Evolutionary conservation across 2,329 filamentous ascomycete species (phyloP).

Genomic region (Emericellopsis atlantica): DNA sequence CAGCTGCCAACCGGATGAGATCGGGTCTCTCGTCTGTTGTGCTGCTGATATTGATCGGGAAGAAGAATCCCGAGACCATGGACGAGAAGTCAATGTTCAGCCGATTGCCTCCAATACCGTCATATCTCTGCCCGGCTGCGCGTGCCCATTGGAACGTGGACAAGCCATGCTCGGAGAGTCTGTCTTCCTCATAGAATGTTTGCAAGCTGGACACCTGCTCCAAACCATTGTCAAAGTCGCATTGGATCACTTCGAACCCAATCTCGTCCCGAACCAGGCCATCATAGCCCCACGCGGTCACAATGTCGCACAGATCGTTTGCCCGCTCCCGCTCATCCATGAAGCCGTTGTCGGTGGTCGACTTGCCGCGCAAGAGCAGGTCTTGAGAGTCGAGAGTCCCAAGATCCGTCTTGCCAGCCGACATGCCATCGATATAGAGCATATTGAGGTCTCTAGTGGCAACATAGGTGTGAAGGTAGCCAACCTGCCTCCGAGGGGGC

Average conservation of each 20-base stretch:
- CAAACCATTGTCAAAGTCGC: slow-evolving; percentile 40
- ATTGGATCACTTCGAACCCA: slow-evolving; percentile 60
- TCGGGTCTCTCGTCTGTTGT: slow-evolving; percentile 17
- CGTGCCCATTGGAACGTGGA: slow-evolving; percentile 22
- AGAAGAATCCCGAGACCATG: slow-evolving; percentile 38
- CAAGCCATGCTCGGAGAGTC: slow-evolving; percentile 10
- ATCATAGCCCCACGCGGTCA: slow-evolving; percentile 43
- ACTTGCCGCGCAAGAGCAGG: slow-evolving; percentile 36
- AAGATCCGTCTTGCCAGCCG: slow-evolving; percentile 50
- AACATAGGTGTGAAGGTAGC: slow-evolving; percentile 56
- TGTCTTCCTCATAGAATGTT: slow-evolving; percentile 7
- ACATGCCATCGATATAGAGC: slow-evolving; percentile 59
- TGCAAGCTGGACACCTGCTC: slow-evolving; percentile 19
- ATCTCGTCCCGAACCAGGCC: slow-evolving; percentile 55
- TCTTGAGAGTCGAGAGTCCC: slow-evolving; percentile 61
- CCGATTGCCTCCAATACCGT: slow-evolving; percentile 28
- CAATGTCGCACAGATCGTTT: slow-evolving; percentile 39
- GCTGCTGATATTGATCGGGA: slow-evolving; percentile 35
- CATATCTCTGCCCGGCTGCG: slow-evolving; percentile 29
- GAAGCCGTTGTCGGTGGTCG: slow-evolving; percentile 2
- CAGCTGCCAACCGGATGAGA: slow-evolving; percentile 17
- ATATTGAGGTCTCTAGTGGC: slow-evolving; percentile 44
- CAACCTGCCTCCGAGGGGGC: slow-evolving; percentile 11
- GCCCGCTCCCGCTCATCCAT: slow-evolving; percentile 39
- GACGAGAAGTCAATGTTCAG: slow-evolving; percentile 32